These are phyloP conservation scores for Crataegus laevigata DNA, from an alignment of 306 rosid genomes.

Conservation along the genomic window DNA sequence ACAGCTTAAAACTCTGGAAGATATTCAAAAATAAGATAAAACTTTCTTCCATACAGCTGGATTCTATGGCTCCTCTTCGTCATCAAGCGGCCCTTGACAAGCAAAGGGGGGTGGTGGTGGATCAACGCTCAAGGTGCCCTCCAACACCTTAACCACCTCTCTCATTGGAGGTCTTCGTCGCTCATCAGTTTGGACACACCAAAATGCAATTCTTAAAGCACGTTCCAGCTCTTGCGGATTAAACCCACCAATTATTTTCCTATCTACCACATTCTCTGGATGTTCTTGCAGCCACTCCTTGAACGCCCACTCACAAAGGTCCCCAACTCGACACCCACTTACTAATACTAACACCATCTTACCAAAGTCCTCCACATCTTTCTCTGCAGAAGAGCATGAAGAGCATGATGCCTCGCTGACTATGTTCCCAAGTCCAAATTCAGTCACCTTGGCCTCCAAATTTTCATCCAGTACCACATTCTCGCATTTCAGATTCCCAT, in stretches of 20 bases:
- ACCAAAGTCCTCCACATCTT: conserved; percentile 64
- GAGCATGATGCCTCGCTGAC: conserved; percentile 27
- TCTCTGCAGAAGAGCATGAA: conserved; percentile 45
- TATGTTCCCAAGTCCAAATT: conserved; percentile 50
- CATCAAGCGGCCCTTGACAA: conserved; percentile 2
- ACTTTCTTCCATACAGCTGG: conserved; percentile 17
- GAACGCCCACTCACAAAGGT: conserved; percentile 51
- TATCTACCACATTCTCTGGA: conserved; percentile 41
- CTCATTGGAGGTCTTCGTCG: conserved; percentile 57
- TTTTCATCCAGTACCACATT: conserved; percentile 61
- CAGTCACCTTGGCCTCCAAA: conserved; percentile 49
- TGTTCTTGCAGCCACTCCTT: conserved; percentile 55
- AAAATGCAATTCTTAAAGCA: conserved; percentile 57
- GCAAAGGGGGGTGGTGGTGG: conserved; percentile 64
- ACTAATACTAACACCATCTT: conserved; percentile 50
- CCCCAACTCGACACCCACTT: conserved; percentile 29
- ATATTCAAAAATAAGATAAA: neutral
- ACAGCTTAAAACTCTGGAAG: conserved; percentile 19
- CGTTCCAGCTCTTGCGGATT: conserved; percentile 49
- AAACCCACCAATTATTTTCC: conserved; percentile 35
- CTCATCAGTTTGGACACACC: conserved; percentile 74
- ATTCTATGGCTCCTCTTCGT: conserved; percentile 22
- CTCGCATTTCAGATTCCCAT: conserved; percentile 57
- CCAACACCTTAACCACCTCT: conserved; percentile 72
- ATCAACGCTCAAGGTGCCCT: conserved; percentile 60